Conservation (phyloP, 306 rosid species). For the Clitoria ternatea region DNA sequence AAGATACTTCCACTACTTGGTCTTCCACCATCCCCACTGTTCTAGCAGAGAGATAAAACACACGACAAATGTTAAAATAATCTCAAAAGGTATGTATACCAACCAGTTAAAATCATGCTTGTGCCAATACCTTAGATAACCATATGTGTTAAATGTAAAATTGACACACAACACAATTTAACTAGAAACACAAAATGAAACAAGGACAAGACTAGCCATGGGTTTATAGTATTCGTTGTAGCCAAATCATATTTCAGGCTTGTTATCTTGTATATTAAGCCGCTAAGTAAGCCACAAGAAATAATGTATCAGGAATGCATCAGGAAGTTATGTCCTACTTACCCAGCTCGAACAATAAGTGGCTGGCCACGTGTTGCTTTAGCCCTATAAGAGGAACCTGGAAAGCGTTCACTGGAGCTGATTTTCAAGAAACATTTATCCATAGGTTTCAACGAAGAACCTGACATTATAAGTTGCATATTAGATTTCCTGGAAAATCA, state of each 20-base stretch:
- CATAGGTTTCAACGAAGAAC: conserved; percentile 43
- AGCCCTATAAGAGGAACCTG: conserved; percentile 27
- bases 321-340: conserved; percentile 26
- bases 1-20: conserved; percentile 42
- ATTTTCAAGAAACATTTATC: conserved; percentile 41
- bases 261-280: not conserved
- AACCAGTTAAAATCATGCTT: not conserved
- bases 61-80: not conserved
- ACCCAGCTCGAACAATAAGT: conserved; percentile 52
- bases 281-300: not conserved
- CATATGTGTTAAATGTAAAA: not conserved
- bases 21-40: conserved; percentile 48
- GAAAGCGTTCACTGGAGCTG: conserved; percentile 18
- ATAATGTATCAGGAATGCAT: not conserved
- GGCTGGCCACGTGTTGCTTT: conserved; percentile 30
- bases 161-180: not conserved
- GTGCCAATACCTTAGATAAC: not conserved
- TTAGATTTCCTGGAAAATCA: conserved; percentile 11
- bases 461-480: conserved; percentile 32
- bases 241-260: not conserved
- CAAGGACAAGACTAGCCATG: not conserved
- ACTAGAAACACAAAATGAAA: not conserved
- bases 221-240: not conserved
- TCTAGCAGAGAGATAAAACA: conserved; percentile 14
- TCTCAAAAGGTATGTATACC: not conserved